Base-by-base conservation (phyloP, 2,329 filamentous ascomycete genomes). In the Tolypocladium sp. region DNA sequence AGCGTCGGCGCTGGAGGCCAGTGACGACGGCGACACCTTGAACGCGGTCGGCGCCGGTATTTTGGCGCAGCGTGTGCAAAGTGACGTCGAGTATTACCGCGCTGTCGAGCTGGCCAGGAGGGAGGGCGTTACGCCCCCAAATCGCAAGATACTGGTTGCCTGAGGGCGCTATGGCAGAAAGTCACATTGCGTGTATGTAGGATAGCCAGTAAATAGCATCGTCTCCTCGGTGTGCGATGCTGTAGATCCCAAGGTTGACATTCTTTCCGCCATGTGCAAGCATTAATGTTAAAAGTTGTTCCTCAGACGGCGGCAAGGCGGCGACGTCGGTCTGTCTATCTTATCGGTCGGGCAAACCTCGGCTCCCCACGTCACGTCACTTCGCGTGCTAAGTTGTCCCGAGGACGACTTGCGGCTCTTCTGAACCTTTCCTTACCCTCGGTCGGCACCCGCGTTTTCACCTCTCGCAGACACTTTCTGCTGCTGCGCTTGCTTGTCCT, bases 291-390 rank as follows among this genome's bases (percentile, higher is more conserved):
- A 3, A 27, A 3, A 5, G 8, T 25, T 53, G 30, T 22, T 44
- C 41, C 20, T 44, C 17, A 22, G 40, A 22, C 41, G 41, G n/a
- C 41, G 5, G 33, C 33, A 9, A 35, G 33, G 42, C 42, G 17
- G 4, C 51, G 20, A n/a, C 22, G 22, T 35, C 17, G 52, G 22
- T n/a, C n/a, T n/a, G n/a, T 38, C 35, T 30, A 30, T n/a, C 54
- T 22, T 33, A 33, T n/a, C 54, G 4, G 27, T 27, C 62, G 62
- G 61, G 40, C 35, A 60, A 63, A 63, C 62, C 58, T 63, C 62
- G 61, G 62, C 58, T 61, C 46, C 55, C 55, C 55, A 42, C 52
- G 54, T 56, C 56, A 53, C 56, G 30, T 37, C 38, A 30, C 57
- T 35, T 55, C 49, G 49, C 20, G 46, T 51, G 15, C 17, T 54